Evolutionary conservation across 177 flowering plant genomes (phyloP).

Genomic region (Tripterygium wilfordii): DNA sequence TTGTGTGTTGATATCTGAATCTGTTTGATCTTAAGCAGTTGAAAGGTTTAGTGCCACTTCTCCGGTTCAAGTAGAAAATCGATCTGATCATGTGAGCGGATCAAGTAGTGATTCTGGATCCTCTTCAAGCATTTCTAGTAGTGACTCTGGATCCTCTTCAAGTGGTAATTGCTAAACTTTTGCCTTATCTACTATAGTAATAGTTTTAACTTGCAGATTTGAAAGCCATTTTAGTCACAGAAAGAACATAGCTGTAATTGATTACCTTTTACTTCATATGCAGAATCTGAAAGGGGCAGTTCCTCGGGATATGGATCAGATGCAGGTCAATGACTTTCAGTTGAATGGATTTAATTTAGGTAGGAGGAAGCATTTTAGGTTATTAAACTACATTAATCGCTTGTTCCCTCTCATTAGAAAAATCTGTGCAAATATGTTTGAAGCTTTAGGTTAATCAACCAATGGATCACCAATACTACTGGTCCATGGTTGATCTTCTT

Average conservation of each 20-base stretch:
- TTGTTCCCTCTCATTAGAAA: too few relatives aligned
- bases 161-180: slow-evolving; percentile 24
- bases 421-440: too few relatives aligned
- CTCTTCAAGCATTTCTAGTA: too few relatives aligned
- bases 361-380: neutral
- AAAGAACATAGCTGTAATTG: neutral
- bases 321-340: slow-evolving; percentile 15
- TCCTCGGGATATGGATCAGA: slow-evolving; percentile 35
- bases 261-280: neutral
- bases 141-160: slow-evolving; percentile 43
- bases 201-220: neutral
- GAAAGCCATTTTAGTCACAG: too few relatives aligned
- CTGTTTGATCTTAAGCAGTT: slow-evolving; percentile 12
- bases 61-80: slow-evolving; percentile 18
- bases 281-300: slow-evolving; percentile 47
- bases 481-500: too few relatives aligned
- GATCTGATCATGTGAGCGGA: slow-evolving; percentile 16
- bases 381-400: neutral
- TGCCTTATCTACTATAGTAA: neutral
- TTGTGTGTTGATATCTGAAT: neutral
- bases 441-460: too few relatives aligned
- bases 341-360: slow-evolving; percentile 9
- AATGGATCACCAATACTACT: too few relatives aligned
- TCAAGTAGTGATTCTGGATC: too few relatives aligned
- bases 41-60: slow-evolving; percentile 12